Evolutionary conservation across 2,329 filamentous ascomycete genomes (phyloP).

Genomic region (Claviceps fusiformis): DNA sequence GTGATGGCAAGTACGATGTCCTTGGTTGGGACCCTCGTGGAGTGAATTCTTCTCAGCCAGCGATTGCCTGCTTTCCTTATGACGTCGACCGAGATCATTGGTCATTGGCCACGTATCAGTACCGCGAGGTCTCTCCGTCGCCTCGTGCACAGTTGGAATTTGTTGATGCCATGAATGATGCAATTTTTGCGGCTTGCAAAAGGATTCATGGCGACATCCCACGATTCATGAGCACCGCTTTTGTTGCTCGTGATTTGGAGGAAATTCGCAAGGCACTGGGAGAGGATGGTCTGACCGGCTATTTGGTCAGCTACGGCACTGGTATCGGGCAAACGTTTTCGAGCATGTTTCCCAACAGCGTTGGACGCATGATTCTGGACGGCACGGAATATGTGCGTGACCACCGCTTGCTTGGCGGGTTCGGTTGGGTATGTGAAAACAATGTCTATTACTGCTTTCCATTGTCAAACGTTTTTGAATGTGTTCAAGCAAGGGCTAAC

Average conservation of each 20-base stretch:
- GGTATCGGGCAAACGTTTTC: slow-evolving; percentile 39
- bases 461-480: not conserved
- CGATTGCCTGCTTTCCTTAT: slow-evolving; percentile 31
- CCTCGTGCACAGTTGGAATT: slow-evolving; percentile 26
- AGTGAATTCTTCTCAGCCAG: slow-evolving; percentile 32
- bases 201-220: slow-evolving; percentile 29
- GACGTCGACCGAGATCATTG: slow-evolving; percentile 33
- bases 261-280: slow-evolving; percentile 31
- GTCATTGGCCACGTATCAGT: slow-evolving; percentile 24
- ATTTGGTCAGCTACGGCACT: slow-evolving; percentile 38
- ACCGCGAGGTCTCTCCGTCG: slow-evolving; percentile 22
- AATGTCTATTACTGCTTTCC: not conserved
- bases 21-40: slow-evolving; percentile 43
- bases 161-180: slow-evolving; percentile 32
- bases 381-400: slow-evolving; percentile 34
- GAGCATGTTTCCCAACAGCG: slow-evolving; percentile 34
- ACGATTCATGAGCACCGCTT: slow-evolving; percentile 32
- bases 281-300: slow-evolving; percentile 34
- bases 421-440: slow-evolving; percentile 20
- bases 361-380: slow-evolving; percentile 35
- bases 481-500: not conserved
- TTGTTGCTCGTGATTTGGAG: slow-evolving; percentile 35
- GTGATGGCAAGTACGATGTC: slow-evolving; percentile 30
- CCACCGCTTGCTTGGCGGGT: slow-evolving; percentile 30
- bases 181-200: slow-evolving; percentile 29